These are phyloP conservation scores for Talaromyces funiculosus DNA, from an alignment of 2,329 filamentous ascomycete genomes.

Conservation along the genomic window DNA sequence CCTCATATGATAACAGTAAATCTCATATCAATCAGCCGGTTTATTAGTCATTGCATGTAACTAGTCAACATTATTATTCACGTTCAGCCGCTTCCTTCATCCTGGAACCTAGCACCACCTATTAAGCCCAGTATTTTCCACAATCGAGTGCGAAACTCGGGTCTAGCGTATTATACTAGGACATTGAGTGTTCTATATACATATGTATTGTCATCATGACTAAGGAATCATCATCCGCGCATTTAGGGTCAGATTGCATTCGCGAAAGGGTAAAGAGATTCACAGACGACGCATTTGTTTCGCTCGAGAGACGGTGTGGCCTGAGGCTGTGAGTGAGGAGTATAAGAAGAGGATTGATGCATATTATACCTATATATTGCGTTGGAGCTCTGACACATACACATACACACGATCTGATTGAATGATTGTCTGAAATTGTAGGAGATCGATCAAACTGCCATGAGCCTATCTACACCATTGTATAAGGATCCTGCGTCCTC, in stretches of 20 bases:
- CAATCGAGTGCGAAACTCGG: neutral
- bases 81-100: neutral
- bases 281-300: neutral
- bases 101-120: neutral
- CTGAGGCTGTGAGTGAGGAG: neutral
- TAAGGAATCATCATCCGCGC: neutral
- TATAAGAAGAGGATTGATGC: neutral
- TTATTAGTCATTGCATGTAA: neutral
- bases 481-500: too few species aligned
- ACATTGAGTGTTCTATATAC: neutral
- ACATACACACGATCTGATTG: neutral
- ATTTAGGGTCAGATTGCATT: neutral
- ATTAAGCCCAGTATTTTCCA: neutral
- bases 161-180: neutral
- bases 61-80: neutral
- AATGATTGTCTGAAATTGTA: neutral
- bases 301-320: neutral
- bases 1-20: neutral
- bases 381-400: neutral
- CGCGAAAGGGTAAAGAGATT: neutral
- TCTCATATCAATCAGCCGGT: neutral
- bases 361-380: neutral
- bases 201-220: neutral
- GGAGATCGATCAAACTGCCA: too few species aligned
- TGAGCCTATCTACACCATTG: neutral